These are phyloP conservation scores for Mycothermus thermophilus DNA, from an alignment of 495 filamentous ascomycete species.

Conservation along the genomic window DNA sequence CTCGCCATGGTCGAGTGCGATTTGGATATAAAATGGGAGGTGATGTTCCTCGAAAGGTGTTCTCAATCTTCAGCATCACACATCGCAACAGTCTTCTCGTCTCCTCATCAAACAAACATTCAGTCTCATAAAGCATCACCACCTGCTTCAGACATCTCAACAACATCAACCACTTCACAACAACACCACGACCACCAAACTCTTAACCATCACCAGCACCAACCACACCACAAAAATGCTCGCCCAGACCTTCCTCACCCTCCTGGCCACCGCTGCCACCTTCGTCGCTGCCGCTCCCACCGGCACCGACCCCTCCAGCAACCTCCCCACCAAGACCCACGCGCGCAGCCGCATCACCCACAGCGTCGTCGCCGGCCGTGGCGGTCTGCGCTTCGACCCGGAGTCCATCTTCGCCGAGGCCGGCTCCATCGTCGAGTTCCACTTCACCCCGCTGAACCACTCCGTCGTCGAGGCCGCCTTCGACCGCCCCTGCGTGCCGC, in stretches of 20 bases:
- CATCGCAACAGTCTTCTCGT: background rate
- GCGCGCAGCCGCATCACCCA: slow-evolving; percentile 22
- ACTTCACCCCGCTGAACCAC: slow-evolving; percentile 46
- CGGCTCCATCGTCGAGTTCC: slow-evolving; percentile 40
- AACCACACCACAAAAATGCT: slow-evolving; percentile 8
- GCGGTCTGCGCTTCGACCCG: slow-evolving; percentile 37
- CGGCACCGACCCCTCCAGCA: background rate
- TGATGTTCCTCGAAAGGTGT: too few relatives aligned
- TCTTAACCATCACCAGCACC: background rate
- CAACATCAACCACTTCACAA: background rate
- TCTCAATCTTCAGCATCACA: background rate
- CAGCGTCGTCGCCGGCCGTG: slow-evolving; percentile 37
- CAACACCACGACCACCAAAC: background rate
- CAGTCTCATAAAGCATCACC: background rate
- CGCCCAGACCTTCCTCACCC: slow-evolving; percentile 5
- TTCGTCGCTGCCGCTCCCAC: slow-evolving; percentile 8
- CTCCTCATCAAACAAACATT: background rate
- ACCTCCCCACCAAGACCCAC: slow-evolving; percentile 5
- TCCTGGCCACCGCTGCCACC: slow-evolving; percentile 4
- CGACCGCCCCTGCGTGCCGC: slow-evolving; percentile 36
- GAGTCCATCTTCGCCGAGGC: slow-evolving; percentile 35
- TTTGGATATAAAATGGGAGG: too few relatives aligned
- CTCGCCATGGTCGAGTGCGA: too few relatives aligned
- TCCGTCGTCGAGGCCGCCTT: slow-evolving; percentile 43
- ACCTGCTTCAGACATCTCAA: background rate